Base-by-base conservation (phyloP, 179 eudicot genomes). In the Silene coronaria region DNA sequence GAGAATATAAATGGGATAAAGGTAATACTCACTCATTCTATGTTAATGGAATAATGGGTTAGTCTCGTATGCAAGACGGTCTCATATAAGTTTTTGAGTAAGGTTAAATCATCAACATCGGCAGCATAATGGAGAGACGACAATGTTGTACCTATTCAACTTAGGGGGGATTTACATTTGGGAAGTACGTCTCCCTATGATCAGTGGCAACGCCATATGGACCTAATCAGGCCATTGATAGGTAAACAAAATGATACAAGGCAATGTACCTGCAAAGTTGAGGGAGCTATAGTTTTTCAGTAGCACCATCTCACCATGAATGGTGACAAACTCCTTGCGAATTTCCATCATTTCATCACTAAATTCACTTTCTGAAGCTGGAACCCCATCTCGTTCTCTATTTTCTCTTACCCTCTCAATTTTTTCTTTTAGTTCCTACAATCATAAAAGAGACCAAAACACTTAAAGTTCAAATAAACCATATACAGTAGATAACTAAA, bases 271-370 rank as follows among this genome's bases (percentile, higher is more conserved):
- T 88, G 97, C 98, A 89, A 94, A 90, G 86, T 94, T 94, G 57
- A 94, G 89, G 80, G 97, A 92, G 88, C 98, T 94, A 73, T 94
- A 94, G 77, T 88, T 94, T 88, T 94, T 90, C 12, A 94, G 91
- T 75, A 94, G 97, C 84, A 91, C 97, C 97, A 94, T 94, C 80
- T 94, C 97, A 36, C 97, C 98, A 71, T 94, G 98, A 72, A 94
- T 94, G 51, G 93, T 77, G 70, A 94, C 98, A 75, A 90, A 91
- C 75, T 89, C 94, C 76, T 82, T 91, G 63, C 92, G 96, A 45
- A 94, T 90, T 62, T 87, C 89, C 97, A 91, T 91, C 90, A 90
- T 85, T 78, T 91, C 94, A 68, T 89, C 90, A 72, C 92, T 89
- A 72, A 90, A 89, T 76, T 88, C 96, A 66, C 82, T 76, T 75